These are phyloP conservation scores for Vitis vinifera DNA, from an alignment of 164 flowering plant species.

Conservation along the genomic window DNA sequence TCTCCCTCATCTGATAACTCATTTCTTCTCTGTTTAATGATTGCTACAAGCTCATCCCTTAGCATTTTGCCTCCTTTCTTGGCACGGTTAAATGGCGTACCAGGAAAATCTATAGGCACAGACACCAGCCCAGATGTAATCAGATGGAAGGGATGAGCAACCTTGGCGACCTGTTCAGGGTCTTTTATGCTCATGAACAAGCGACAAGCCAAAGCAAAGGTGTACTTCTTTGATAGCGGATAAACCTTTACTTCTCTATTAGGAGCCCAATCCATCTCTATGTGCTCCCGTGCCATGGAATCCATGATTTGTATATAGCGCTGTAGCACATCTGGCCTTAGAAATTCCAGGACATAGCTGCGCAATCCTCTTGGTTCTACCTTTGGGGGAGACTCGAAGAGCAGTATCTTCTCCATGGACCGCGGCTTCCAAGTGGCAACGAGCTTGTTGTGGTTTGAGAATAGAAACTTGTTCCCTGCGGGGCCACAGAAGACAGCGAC, in stretches of 20 bases:
- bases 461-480: constrained; percentile 44
- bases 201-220: constrained; percentile 38
- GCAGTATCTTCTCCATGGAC: constrained; percentile 40
- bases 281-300: constrained; percentile 26
- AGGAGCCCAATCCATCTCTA: constrained; percentile 1
- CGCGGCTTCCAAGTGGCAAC: constrained; percentile 45
- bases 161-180: constrained; percentile 18
- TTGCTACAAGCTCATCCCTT: constrained; percentile 26
- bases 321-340: constrained; percentile 44
- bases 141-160: constrained; percentile 28
- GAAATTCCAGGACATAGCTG: constrained; percentile 30
- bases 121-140: constrained; percentile 37
- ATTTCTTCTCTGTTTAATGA: constrained; percentile 38
- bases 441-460: constrained; percentile 56
- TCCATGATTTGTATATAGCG: constrained; percentile 44
- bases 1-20: constrained; percentile 27
- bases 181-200: constrained; percentile 46
- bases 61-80: constrained; percentile 34
- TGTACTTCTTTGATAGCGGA: constrained; percentile 28
- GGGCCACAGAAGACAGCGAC: constrained; percentile 39
- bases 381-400: constrained; percentile 19
- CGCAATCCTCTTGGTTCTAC: constrained; percentile 33
- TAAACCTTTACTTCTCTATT: constrained; percentile 6
- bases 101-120: constrained; percentile 50
- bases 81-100: constrained; percentile 39